Evolutionary conservation across 192 early-diverging fungal species (phyloP).

Genomic region (Funneliformis geosporum): DNA sequence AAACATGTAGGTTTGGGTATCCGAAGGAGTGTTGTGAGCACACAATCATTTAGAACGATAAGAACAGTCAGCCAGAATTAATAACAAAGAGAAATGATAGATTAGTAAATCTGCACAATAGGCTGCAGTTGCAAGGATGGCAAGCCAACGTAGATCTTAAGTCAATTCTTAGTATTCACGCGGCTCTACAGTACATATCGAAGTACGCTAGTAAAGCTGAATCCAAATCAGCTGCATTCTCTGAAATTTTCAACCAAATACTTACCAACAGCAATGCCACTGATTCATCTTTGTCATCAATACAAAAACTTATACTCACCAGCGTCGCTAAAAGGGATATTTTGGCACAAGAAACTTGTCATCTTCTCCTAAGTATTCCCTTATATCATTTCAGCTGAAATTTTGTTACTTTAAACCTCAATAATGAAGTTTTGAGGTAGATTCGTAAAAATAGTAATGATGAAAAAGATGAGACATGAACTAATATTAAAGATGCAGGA

Average conservation of each 20-base stretch:
- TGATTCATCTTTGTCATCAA: background rate
- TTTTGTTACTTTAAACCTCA: conserved; percentile 10
- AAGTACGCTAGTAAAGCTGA: no score
- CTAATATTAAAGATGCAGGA: background rate
- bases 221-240: background rate
- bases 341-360: no score
- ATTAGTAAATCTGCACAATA: background rate
- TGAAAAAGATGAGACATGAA: background rate
- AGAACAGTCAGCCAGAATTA: background rate
- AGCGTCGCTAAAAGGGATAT: no score
- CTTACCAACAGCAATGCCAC: background rate
- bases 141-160: no score
- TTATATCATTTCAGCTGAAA: background rate
- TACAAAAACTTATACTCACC: no score
- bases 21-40: background rate
- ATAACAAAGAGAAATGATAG: background rate
- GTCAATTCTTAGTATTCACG: no score
- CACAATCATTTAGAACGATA: background rate
- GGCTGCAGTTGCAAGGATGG: conserved; percentile 3
- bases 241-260: conserved; percentile 14
- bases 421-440: background rate
- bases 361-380: no score
- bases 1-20: background rate
- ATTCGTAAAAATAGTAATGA: background rate
- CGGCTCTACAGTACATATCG: no score